Base-by-base conservation (phyloP, 345 rosid genomes). In the Hibiscus mutabilis region DNA sequence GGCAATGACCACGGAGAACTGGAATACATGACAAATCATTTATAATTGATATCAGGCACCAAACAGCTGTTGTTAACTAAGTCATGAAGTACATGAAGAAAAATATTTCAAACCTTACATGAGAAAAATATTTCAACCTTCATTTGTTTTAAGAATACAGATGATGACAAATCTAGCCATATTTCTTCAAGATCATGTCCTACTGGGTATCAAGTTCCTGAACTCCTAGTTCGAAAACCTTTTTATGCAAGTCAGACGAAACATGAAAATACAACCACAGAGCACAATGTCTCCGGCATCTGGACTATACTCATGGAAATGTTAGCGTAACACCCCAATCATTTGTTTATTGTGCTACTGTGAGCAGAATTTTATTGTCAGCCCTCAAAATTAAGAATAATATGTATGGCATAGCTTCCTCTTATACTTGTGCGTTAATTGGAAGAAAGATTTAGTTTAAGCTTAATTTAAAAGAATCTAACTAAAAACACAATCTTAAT, bases 131-230 rank as follows among this genome's bases (percentile, higher is more conserved):
- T 5, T 31, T 29, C 40, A 59, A 27, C 40, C 40, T 60, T 60
- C 40, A 60, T 29, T 60, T 60, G 12, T 14, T 29, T 60, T 8
- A 5, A 27, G 6, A 60, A 29, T 29, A 60, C 4, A 60, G 63
- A 27, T 14, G 37, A 59, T 27, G 6, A 25, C 11, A 40, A 0
- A n/a, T 33, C 47, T 62, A 18, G 15, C 7, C 6, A 35, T 62
- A 61, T 33, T 61, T 33, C 47, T 9, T 62, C 3, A 10, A 62
- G 24, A 35, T n/a, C 25, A 33, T 62, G 25, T 35, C 40, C 47
- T 18, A 62, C 16, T n/a, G 16, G 66, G 27, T 35, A 63, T 63
- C 68, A 63, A 37, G 37, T 63, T 63, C 68, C 68, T 35, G 40
- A 31, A 62, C 25, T 18, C 15, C 18, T 31, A 6, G 64, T 29